Base-by-base conservation (phyloP, 2,329 filamentous ascomycete species). In the Cryphonectria nitschkei region DNA sequence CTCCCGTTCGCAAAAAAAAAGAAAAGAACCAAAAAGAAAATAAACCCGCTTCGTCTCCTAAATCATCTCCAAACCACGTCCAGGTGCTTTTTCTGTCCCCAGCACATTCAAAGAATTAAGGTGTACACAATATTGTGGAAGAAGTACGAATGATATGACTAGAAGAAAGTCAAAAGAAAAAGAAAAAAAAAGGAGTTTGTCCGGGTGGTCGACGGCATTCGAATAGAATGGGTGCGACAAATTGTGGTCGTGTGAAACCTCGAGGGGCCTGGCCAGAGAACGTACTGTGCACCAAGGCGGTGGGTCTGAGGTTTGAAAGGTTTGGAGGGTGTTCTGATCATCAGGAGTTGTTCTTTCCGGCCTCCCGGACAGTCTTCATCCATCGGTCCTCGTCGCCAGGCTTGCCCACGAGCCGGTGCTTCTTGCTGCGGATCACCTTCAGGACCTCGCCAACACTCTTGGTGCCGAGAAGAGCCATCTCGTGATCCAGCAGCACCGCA, bases 401-500 rank as follows among this genome's bases (percentile, higher is more conserved):
- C 70, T 81, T 80, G 13, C 82, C 82, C 9, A 83, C 76, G 1
- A 82, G 78, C 16, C 78, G 78, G 3, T 75, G 79, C 29, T 79
- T 79, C 39, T 76, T 75, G 72, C 79, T 74, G 67, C 79, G 70
- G 61, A 83, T 76, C 70, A 85, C 78, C 1, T 77, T 75, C 68
- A 79, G 79, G 7, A 88, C 81, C 65, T 88, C 86, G 0, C 78
- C 79, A 0, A 80, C 75, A 2, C 79, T 84, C 74, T 81, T 82
- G 14, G 84, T 81, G 11, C 83, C 81, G 0, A 89, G 81, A 2
- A 89, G 79, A 1, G 81, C 77, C 80, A 86, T 86, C 75, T 89
- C 87, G 26, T 82, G 82, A 41, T 83, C 81, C 6, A 87, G 75
- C 29, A 96, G 79, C 26, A 93, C 82, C 0, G 91, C 93, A 0